Conservation (phyloP, 768 basidiomycete species). For the Kockovaella imperatae region DNA sequence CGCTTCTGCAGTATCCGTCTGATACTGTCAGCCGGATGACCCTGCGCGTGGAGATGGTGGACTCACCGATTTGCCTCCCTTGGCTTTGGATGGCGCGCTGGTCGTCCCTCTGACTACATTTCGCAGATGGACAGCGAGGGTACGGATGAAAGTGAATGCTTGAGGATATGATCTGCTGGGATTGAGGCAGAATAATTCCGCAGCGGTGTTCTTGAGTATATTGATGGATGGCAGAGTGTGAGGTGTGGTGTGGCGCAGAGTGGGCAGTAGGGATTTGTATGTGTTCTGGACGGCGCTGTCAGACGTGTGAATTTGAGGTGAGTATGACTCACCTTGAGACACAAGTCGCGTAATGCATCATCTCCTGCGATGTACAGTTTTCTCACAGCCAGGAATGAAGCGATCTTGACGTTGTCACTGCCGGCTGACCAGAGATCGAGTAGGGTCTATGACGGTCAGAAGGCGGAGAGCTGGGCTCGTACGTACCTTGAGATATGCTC, state of each 20-base stretch:
- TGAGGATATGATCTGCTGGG: conserved; percentile 62
- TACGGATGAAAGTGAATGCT: conserved; percentile 90
- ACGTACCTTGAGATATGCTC: conserved; percentile 74
- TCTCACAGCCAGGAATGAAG: conserved; percentile 76
- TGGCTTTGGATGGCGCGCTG: conserved; percentile 1
- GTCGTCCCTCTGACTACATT: conserved; percentile 33
- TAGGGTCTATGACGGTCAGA: conserved; percentile 55
- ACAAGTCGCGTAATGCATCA: conserved; percentile 69
- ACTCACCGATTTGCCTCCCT: too few species aligned
- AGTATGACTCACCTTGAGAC: conserved; percentile 61
- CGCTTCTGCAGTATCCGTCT: conserved; percentile 57
- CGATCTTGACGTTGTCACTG: conserved; percentile 71
- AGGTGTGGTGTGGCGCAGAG: conserved; percentile 69
- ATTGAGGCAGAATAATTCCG: conserved; percentile 76
- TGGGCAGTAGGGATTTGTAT: conserved; percentile 79
- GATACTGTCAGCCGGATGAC: too few species aligned
- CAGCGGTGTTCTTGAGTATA: conserved; percentile 95
- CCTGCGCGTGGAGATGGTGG: too few species aligned
- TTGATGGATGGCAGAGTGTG: conserved; percentile 86
- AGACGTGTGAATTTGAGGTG: background rate
- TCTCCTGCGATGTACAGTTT: conserved; percentile 70
- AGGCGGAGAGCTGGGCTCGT: too few species aligned
- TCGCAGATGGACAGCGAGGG: conserved; percentile 83
- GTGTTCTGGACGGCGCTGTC: conserved; percentile 54
- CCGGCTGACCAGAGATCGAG: conserved; percentile 75